These are phyloP conservation scores for Casuarina cunninghamiana DNA, from an alignment of 306 rosid species.

Conservation along the genomic window DNA sequence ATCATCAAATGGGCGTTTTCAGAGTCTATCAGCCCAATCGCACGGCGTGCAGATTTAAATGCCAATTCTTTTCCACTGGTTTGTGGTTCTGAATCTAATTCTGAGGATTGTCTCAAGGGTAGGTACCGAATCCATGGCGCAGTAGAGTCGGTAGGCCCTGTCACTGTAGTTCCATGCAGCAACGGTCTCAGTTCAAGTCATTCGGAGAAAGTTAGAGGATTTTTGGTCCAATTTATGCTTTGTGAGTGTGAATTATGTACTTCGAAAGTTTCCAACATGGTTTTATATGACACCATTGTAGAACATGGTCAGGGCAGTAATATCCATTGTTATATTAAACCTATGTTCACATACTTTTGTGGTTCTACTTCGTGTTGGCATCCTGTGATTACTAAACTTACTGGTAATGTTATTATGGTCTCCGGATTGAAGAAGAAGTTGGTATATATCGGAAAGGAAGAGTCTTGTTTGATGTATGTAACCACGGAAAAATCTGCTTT, in stretches of 20 bases:
- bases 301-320: constrained; percentile 7
- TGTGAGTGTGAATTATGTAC: constrained; percentile 63
- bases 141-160: constrained; percentile 57
- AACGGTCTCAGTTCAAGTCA: constrained; percentile 23
- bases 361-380: constrained; percentile 72
- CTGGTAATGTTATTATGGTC: constrained; percentile 43
- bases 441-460: constrained; percentile 51
- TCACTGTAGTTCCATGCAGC: constrained; percentile 46
- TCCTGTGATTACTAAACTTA: constrained; percentile 58
- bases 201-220: constrained; percentile 47
- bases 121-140: constrained; percentile 46
- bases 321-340: constrained; percentile 54
- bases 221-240: constrained; percentile 50
- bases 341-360: constrained; percentile 53
- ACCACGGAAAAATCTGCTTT: constrained; percentile 53
- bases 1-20: constrained; percentile 65
- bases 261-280: constrained; percentile 31
- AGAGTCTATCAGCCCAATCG: constrained; percentile 24
- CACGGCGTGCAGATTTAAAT: constrained; percentile 2
- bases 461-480: constrained; percentile 65
- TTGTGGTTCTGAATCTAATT: constrained; percentile 11
- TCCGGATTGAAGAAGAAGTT: constrained; percentile 70
- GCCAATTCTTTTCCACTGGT: constrained; percentile 32
- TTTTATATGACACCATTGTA: constrained; percentile 29
- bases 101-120: constrained; percentile 26